phyloP scores from a whole-genome alignment of 331 rosid genomes.

The Spiraea crenata region DNA sequence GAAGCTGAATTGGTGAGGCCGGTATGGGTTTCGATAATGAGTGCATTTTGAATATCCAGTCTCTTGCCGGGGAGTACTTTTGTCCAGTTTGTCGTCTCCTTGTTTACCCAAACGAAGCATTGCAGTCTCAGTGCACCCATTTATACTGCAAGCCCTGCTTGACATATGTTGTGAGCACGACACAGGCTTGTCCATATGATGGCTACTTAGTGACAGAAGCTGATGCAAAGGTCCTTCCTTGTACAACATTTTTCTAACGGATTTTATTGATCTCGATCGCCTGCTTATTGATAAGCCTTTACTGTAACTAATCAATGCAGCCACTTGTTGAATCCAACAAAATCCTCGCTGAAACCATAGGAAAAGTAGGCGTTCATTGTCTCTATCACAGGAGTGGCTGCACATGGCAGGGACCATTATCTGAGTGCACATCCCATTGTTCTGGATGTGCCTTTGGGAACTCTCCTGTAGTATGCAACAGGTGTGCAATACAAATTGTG shows the following conservation, averaged over 20 bases:
- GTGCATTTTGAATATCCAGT: constrained; percentile 90
- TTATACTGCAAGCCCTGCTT: constrained; percentile 94
- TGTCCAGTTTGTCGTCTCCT: constrained; percentile 96
- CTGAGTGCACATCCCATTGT: constrained; percentile 84
- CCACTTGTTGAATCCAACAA: constrained; percentile 76
- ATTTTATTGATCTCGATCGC: background rate
- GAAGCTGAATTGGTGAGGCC: constrained; percentile 34
- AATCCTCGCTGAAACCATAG: constrained; percentile 81
- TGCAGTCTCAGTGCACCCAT: constrained; percentile 95
- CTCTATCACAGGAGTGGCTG: constrained; percentile 92
- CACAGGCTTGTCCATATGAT: constrained; percentile 93
- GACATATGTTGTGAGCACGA: constrained; percentile 72
- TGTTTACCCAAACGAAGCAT: constrained; percentile 87
- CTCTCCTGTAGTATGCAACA: constrained; percentile 91
- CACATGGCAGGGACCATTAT: constrained; percentile 87
- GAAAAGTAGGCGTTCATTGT: constrained; percentile 87
- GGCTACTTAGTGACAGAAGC: constrained; percentile 95
- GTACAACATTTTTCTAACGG: background rate
- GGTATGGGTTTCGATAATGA: constrained; percentile 95
- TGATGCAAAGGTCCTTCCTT: constrained; percentile 74
- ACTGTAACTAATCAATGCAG: constrained; percentile 43
- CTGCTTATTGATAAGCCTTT: constrained; percentile 9
- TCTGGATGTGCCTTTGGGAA: constrained; percentile 82
- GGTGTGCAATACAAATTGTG: constrained; percentile 85
- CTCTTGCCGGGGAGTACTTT: constrained; percentile 97